Evolutionary conservation across 2,329 filamentous ascomycete genomes (phyloP).

Genomic region (Diaporthe capsici): DNA sequence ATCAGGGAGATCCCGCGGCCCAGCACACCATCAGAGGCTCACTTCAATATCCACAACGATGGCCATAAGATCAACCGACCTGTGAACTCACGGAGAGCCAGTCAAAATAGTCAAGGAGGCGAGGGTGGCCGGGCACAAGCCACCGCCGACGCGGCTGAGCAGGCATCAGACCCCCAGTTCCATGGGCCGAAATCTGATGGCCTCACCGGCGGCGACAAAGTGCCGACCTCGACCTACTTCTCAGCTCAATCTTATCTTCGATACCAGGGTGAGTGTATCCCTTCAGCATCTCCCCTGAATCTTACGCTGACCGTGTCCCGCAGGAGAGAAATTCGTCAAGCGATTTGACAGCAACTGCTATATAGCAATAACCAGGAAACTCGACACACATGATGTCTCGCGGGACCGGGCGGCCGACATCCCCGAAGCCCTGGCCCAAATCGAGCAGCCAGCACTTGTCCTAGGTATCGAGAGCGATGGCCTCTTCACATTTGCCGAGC

Average conservation of each 20-base stretch:
- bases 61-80: conserved; percentile 76
- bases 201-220: conserved; percentile 64
- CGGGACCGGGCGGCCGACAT: conserved; percentile 79
- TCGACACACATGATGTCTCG: conserved; percentile 97
- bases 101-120: conserved; percentile 48
- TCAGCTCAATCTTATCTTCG: conserved; percentile 97
- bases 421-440: conserved; percentile 81
- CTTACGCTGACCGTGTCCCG: not conserved
- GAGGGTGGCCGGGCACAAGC: conserved; percentile 21
- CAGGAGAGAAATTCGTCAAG: conserved; percentile 89
- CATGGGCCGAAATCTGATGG: conserved; percentile 71
- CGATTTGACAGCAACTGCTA: conserved; percentile 99
- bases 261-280: conserved; percentile 76
- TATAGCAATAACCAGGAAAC: conserved; percentile 97
- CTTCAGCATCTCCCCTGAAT: not conserved
- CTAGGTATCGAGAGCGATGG: conserved; percentile 96
- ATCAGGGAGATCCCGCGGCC: conserved; percentile 79
- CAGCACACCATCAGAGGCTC: conserved; percentile 75
- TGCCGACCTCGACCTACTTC: conserved; percentile 86
- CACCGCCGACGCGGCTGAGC: conserved; percentile 43
- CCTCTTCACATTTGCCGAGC: conserved; percentile 96
- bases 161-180: conserved; percentile 76
- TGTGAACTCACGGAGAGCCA: conserved; percentile 63
- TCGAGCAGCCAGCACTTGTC: conserved; percentile 91
- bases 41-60: conserved; percentile 88